A percentile compares a stretch with the other conserved stretches of the same genome.
phyloP scores from a whole-genome alignment of 768 basidiomycete species.

The Auricularia heimuer region DNA sequence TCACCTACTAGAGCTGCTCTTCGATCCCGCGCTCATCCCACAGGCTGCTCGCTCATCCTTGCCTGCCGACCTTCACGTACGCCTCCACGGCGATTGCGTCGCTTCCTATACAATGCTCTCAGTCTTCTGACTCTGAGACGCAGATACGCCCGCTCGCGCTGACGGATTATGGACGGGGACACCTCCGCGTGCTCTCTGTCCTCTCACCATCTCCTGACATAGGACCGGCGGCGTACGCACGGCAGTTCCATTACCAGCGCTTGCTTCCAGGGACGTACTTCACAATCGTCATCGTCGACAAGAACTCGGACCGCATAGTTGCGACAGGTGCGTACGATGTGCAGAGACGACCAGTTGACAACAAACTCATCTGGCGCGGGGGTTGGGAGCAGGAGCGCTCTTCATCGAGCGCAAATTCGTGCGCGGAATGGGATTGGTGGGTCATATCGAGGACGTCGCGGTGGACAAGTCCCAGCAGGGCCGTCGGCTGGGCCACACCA shows the following conservation, averaged over 20 bases:
- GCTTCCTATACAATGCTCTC: no score
- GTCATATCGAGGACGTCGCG: slow-evolving; percentile 97
- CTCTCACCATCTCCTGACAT: slow-evolving; percentile 62
- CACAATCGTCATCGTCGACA: slow-evolving; percentile 73
- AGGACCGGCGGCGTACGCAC: slow-evolving; percentile 56
- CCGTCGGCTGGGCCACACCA: no score
- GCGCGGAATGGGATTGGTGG: slow-evolving; percentile 72
- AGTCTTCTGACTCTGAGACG: no score
- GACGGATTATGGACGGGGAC: slow-evolving; percentile 72
- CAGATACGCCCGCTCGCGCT: slow-evolving; percentile 89
- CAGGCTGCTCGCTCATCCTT: no score
- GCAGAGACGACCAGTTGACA: no score
- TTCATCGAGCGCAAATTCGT: slow-evolving; percentile 95
- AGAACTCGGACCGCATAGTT: slow-evolving; percentile 39
- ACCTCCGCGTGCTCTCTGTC: slow-evolving; percentile 67
- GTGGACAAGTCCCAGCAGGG: slow-evolving; percentile 29
- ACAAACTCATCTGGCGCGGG: slow-evolving; percentile 7
- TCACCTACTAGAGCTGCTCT: no score
- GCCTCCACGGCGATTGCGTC: no score
- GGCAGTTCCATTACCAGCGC: slow-evolving; percentile 57
- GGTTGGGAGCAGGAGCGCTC: slow-evolving; percentile 53
- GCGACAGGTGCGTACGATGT: slow-evolving; percentile 5
- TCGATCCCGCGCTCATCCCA: no score
- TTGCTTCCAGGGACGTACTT: slow-evolving; percentile 56
- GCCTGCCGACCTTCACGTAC: no score